phyloP scores from a whole-genome alignment of 805 yeast species.

The Barnettozyma vustinii region DNA sequence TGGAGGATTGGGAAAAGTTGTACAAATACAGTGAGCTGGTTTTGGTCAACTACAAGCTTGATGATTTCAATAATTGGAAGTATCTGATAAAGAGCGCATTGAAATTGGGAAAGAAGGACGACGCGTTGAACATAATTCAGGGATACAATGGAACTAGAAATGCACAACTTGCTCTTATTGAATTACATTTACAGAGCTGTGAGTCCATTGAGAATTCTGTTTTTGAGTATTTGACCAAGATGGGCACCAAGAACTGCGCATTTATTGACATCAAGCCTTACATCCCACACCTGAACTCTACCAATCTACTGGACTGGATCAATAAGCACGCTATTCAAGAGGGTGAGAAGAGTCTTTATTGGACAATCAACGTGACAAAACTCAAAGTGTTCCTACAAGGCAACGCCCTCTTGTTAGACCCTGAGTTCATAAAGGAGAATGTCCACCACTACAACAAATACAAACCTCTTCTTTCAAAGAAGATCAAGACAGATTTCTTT shows the following conservation, averaged over 20 bases:
- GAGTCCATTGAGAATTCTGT: conserved; percentile 25
- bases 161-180: conserved; percentile 47
- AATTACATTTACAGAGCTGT: conserved; percentile 29
- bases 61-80: conserved; percentile 78
- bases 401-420: conserved; percentile 14
- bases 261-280: conserved; percentile 49
- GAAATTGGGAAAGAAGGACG: conserved; percentile 24
- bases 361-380: conserved; percentile 43
- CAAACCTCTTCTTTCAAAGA: conserved; percentile 31
- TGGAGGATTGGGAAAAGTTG: conserved; percentile 40
- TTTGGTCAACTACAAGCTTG: conserved; percentile 45
- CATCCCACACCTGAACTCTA: conserved; percentile 9
- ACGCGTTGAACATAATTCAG: conserved; percentile 30
- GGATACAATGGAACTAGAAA: conserved; percentile 44
- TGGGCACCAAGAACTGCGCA: conserved; percentile 59
- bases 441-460: conserved; percentile 37
- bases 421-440: conserved; percentile 28
- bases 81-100: conserved; percentile 41
- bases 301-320: conserved; percentile 19
- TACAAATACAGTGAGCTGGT: conserved; percentile 34
- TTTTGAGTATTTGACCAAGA: conserved; percentile 33
- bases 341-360: conserved; percentile 18
- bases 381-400: conserved; percentile 34
- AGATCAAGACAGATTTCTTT: conserved; percentile 63
- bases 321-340: conserved; percentile 18